These are phyloP conservation scores for Fraxinus dipetala DNA, from an alignment of 305 asterid species.

Conservation along the genomic window DNA sequence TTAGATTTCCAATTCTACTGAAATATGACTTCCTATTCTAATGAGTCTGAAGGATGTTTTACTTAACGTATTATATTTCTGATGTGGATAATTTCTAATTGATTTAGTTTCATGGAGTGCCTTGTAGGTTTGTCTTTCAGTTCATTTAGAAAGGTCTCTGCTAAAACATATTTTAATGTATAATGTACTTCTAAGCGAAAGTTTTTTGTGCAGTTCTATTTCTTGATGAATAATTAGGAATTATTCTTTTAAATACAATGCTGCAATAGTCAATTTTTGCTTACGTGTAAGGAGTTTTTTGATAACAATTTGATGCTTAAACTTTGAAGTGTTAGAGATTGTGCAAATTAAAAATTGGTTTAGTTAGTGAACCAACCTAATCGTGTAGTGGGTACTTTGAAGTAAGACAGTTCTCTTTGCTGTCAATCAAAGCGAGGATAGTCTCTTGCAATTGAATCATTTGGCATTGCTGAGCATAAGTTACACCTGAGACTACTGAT, in stretches of 20 bases:
- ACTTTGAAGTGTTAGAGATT: not conserved
- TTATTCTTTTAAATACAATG: not conserved
- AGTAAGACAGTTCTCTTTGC: not conserved
- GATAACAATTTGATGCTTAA: not conserved
- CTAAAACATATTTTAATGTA: not conserved
- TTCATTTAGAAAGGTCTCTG: not conserved
- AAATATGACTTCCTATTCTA: not conserved
- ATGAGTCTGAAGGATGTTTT: not conserved
- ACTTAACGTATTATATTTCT: not conserved
- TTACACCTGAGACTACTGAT: not conserved
- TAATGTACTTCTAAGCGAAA: not conserved
- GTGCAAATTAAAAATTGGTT: not conserved
- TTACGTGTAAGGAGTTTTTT: not conserved
- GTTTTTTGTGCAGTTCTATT: not conserved
- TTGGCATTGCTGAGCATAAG: not conserved
- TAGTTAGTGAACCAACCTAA: not conserved
- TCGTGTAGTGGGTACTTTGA: not conserved
- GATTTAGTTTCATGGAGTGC: slow-evolving; percentile 2
- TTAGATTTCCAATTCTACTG: not conserved
- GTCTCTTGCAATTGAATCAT: not conserved
- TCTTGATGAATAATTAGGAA: not conserved
- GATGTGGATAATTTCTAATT: not conserved
- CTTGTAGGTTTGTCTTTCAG: not conserved
- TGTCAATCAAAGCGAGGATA: not conserved
- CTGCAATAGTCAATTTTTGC: not conserved